A percentile compares a stretch with the other conserved stretches of the same genome.
phyloP scores from a whole-genome alignment of 2,329 filamentous ascomycete species.

The Biscogniauxia marginata region DNA sequence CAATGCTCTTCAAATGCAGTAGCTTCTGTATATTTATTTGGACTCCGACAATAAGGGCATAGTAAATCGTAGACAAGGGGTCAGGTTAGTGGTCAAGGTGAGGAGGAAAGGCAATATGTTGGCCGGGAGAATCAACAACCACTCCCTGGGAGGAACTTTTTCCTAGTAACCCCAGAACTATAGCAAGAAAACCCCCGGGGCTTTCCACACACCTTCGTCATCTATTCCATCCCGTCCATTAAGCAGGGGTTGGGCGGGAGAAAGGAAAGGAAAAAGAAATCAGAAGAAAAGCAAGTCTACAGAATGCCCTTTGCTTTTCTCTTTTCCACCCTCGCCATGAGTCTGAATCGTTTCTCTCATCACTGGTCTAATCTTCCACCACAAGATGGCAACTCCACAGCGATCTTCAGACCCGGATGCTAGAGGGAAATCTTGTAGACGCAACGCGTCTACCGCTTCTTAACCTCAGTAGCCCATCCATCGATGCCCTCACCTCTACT shows the following conservation, averaged over 20 bases:
- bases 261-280: not conserved
- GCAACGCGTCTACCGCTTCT: conserved; percentile 62
- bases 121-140: too few relatives aligned
- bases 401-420: not conserved
- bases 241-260: not conserved
- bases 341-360: not conserved
- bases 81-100: too few relatives aligned
- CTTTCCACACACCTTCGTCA: not conserved
- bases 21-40: too few relatives aligned
- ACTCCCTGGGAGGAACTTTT: too few relatives aligned
- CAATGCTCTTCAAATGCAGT: too few relatives aligned
- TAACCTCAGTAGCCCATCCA: conserved; percentile 87
- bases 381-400: conserved; percentile 1
- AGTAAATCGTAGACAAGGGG: too few relatives aligned
- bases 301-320: not conserved
- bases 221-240: not conserved
- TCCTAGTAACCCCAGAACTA: too few relatives aligned
- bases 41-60: too few relatives aligned
- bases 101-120: too few relatives aligned
- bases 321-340: not conserved
- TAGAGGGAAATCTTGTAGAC: not conserved
- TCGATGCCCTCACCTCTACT: conserved; percentile 89
- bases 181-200: too few relatives aligned
- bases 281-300: not conserved
- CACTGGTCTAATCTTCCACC: not conserved